Base-by-base conservation (phyloP, 2,329 filamentous ascomycete species). In the Fusarium sublunatum region DNA sequence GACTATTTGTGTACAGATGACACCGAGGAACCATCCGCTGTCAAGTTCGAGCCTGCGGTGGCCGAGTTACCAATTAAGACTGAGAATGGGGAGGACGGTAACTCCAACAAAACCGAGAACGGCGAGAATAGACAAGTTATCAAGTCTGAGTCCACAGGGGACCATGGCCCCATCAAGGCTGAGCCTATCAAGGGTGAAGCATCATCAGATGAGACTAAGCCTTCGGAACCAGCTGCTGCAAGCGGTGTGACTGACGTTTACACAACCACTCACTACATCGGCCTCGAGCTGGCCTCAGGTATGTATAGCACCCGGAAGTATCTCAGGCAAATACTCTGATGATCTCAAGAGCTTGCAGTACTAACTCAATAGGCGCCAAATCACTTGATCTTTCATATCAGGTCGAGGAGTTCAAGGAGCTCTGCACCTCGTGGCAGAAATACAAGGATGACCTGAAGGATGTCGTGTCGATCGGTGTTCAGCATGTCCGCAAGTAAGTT, bases 241-340 rank as follows among this genome's bases (percentile, higher is more conserved):
- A 43, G 42, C 38, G 47, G 61, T 25, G 56, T 61, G 13, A 73
- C 70, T 39, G 80, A 82, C 53, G 80, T 98, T 26, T 96, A 91
- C 74, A 98, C 94, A 0, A 93, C 92, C 24, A 97, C 93, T 2
- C 94, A 93, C 75, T 99, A 98, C 74, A 92, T 99, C 72, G 95
- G 95, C 32, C 83, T 98, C 43, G 90, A 94, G 69, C 79, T 97
- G 52, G 83, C 84, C 34, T 85, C 89, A 81, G 89, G 91, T 92
- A 83, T 74, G 86, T 79, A 43, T 35, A 47, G 25, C 38, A 24
- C 25, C 29, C 31, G n/a, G 34, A 7, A 11, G 19, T 22, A 4
- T 39, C 42, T n/a, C 40, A 6, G 5, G 32, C 6, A 13, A 19
- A 11, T 40, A 45, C 9, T 26, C 7, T 9, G 6, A n/a, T 35